Percentiles rank a stretch among this genome's conserved stretches.
Evolutionary conservation across 1,139 yeast species (phyloP).

Genomic region (Candida sanyaensis): DNA sequence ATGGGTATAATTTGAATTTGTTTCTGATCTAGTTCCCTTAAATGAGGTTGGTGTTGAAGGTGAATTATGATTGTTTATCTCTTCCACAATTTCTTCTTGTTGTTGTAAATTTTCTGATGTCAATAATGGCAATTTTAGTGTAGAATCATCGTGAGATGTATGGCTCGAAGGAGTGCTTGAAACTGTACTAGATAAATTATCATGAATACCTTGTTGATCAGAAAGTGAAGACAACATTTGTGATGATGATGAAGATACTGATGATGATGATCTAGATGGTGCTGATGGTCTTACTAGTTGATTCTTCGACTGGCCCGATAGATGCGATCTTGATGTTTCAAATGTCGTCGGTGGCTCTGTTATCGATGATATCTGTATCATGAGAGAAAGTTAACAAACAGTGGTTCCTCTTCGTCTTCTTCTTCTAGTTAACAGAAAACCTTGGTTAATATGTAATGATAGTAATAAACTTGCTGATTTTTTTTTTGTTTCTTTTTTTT

Average conservation of each 20-base stretch:
- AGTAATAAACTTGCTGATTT: too few species aligned
- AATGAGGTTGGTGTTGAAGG: conserved; percentile 39
- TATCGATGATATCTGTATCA: conserved; percentile 10
- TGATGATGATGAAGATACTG: background rate
- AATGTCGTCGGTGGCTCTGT: background rate
- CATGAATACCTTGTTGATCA: background rate
- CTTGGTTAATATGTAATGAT: too few species aligned
- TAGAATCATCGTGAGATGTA: conserved; percentile 3
- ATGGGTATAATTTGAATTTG: conserved; percentile 23
- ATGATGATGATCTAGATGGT: background rate
- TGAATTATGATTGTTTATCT: conserved; percentile 1
- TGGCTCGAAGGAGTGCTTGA: conserved; percentile 1
- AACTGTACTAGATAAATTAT: background rate
- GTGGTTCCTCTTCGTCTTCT: background rate
- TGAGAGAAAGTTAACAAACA: background rate
- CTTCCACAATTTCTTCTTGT: conserved; percentile 5
- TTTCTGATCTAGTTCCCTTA: conserved; percentile 20
- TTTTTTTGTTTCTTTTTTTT: too few species aligned
- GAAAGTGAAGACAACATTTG: conserved; percentile 1
- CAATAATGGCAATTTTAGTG: conserved; percentile 10
- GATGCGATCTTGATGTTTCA: conserved; percentile 2
- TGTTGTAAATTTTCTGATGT: conserved; percentile 11
- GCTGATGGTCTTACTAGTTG: conserved; percentile 1
- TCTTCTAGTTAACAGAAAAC: too few species aligned
- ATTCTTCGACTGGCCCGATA: background rate